A percentile compares a stretch with the other conserved stretches of the same genome.
Conservation (phyloP, 169 alveolate species). For the Cyclospora cayetanensis region DNA sequence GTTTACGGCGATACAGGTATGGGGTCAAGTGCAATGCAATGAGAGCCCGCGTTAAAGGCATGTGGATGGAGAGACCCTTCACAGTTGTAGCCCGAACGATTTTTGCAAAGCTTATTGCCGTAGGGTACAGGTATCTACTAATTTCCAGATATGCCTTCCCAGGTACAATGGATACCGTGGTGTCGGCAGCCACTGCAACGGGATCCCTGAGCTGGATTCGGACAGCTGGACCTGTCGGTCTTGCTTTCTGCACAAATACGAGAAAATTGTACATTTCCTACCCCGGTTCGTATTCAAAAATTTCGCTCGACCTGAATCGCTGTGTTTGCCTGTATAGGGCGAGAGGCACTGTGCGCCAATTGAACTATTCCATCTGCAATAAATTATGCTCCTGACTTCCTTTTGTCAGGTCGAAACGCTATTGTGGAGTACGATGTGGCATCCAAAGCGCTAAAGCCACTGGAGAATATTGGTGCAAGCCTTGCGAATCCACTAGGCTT, state of each 20-base stretch:
- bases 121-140: too few species aligned
- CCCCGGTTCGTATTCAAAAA: conserved; percentile 23
- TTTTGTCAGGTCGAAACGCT: conserved; percentile 39
- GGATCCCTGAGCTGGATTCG: conserved; percentile 60
- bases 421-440: conserved; percentile 51
- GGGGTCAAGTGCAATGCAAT: too few species aligned
- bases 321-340: too few species aligned
- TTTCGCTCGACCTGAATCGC: too few species aligned
- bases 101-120: too few species aligned
- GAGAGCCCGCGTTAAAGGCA: too few species aligned
- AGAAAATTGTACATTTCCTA: conserved; percentile 51
- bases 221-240: conserved; percentile 43
- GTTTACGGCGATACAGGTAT: conserved; percentile 57
- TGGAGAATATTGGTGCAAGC: neutral
- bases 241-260: conserved; percentile 36
- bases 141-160: too few species aligned
- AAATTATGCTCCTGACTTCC: too few species aligned
- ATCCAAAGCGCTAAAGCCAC: neutral
- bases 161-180: conserved; percentile 24
- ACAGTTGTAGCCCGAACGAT: too few species aligned
- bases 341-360: too few species aligned
- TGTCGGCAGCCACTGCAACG: conserved; percentile 31
- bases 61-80: too few species aligned
- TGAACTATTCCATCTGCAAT: too few species aligned
- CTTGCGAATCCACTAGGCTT: conserved; percentile 29